Base-by-base conservation (phyloP, 768 basidiomycete species). In the Porphyrellus cyaneotinctus region DNA sequence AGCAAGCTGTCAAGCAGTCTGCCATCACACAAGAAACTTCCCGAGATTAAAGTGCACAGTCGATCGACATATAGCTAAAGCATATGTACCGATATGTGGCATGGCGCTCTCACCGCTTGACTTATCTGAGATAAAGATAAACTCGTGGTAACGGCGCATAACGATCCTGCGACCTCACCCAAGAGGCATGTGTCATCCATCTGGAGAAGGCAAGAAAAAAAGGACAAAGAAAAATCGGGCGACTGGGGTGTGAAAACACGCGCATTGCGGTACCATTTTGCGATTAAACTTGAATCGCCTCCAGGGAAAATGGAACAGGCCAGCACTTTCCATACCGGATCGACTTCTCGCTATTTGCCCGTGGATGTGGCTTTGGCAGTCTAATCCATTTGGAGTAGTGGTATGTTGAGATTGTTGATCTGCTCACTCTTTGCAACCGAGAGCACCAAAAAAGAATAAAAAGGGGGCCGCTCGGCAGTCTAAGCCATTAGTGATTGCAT, bases 61-160 rank as follows among this genome's bases (percentile, higher is more conserved):
- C 66, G 66, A 68, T 66, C 64, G 64, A 57, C 60, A 56, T 41
- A 47, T 56, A 46, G 38, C 43, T 36, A 46, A 28, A 49, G 24
- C 26, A 32, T 4, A n/a, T n/a, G n/a, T n/a, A 4, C 10, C 36
- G 26, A 41, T 41, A 45, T 26, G 45, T 47, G 41, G 41, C 38
- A 28, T 36, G 44, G 44, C 51, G 37, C 58, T 64, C 60, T 53
- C 61, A 63, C 53, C 37, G 38, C 48, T 49, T 53, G 47, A 37
- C 38, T 20, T 20, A 64, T 60, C 53, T 58, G 58, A 67, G 64
- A 67, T 66, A 65, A 58, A 67, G 64, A 67, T 66, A 65, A 58
- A 62, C 60, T 63, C 64, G 64, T 67, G 63, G 60, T 48, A 60
- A 60, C 60, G 24, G 53, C 42, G 47, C 56, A 63, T 24, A 46